These are phyloP conservation scores for Taphrina communis DNA, from an alignment of 1,139 yeast species.

Conservation along the genomic window DNA sequence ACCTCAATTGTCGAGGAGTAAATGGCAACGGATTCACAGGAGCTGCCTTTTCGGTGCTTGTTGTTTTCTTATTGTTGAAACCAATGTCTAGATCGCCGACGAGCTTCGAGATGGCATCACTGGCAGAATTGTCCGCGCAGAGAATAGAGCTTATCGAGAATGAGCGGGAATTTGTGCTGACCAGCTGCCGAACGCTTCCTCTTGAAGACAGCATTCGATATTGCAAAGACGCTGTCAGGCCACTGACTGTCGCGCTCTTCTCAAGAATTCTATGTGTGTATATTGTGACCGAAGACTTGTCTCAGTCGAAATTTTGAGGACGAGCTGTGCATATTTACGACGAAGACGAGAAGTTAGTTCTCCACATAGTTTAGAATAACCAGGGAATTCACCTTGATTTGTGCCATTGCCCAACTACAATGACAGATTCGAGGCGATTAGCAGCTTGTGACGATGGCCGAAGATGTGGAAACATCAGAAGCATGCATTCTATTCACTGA, in stretches of 20 bases:
- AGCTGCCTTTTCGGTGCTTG: neutral
- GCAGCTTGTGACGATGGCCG: too few species aligned
- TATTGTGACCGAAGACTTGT: neutral
- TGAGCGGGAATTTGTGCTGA: neutral
- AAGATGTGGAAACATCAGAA: too few species aligned
- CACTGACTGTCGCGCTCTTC: too few species aligned
- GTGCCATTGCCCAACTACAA: neutral
- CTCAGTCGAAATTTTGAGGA: slow-evolving; percentile 1
- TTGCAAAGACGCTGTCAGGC: neutral
- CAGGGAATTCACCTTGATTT: neutral
- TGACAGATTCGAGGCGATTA: neutral
- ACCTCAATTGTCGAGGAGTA: slow-evolving; percentile 12
- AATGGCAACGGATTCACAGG: neutral
- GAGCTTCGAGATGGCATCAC: slow-evolving; percentile 4
- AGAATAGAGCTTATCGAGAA: neutral
- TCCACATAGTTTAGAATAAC: neutral
- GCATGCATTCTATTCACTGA: too few species aligned
- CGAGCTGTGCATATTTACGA: neutral
- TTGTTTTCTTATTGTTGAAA: neutral
- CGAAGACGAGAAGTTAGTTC: neutral
- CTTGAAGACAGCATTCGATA: neutral
- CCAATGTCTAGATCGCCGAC: neutral
- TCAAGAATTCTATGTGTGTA: too few species aligned
- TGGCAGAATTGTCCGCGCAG: neutral
- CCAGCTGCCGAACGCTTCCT: neutral